Base-by-base conservation (phyloP, 768 basidiomycete genomes). In the Podaxis sp. region DNA sequence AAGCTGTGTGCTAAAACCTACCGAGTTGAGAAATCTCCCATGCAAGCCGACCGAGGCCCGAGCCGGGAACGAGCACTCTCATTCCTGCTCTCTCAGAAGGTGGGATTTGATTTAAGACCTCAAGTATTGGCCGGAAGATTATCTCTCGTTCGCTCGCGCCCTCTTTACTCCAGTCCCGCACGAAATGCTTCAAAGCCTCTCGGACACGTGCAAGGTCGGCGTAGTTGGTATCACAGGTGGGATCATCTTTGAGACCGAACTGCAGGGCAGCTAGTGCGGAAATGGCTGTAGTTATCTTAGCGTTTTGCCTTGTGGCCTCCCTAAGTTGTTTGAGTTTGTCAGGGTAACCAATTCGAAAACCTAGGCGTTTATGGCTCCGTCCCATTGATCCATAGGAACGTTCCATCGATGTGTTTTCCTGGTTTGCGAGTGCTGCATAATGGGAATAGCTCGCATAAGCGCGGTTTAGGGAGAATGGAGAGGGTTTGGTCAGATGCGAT, bases 111-210 rank as follows among this genome's bases (percentile, higher is more conserved):
- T 67, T 59, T 13, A 90, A 73, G 0, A 82, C 74, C 1, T 80
- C 73, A 17, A 90, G 71, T 40, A 90, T 84, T 0, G 87, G 87
- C 24, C 72, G 66, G 64, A 88, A 86, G 25, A 85, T 85, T 50
- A 69, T 73, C 3, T 74, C 74, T n/a, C 89, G 79, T 70, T 91
- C 88, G 5, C 40, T 43, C 1, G 69, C 67, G 0, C 88, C 88
- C 63, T 86, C 85, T 5, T 70, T 69, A 66, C 86, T 87, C 89
- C 88, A 90, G 68, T 91, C 88, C 4, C 88, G 78, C 24, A 89
- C 78, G 63, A 87, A 86, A 69, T 90, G 89, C 71, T 87, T 88
- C 63, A 91, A 68, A 1, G 85, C 71, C 70, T 89, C 86, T 11
- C 82, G 73, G 4, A 83, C 83, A 13, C 84, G 77, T 24, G 76